phyloP scores from a whole-genome alignment of 257 asterid species.

The Capsicum chinense region DNA sequence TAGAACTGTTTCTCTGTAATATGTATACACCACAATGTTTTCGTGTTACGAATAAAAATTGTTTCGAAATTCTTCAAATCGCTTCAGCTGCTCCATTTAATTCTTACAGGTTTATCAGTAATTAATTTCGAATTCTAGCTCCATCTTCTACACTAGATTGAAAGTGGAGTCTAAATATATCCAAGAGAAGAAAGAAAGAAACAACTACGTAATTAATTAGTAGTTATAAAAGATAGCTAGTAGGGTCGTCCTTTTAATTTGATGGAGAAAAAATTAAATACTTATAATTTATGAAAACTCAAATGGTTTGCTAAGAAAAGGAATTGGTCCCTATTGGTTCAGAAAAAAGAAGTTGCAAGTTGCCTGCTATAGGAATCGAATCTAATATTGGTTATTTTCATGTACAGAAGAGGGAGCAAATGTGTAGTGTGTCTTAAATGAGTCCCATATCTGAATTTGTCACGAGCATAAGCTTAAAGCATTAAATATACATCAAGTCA shows the following conservation, averaged over 20 bases:
- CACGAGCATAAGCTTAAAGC: conserved; percentile 18
- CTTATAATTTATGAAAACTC: not conserved
- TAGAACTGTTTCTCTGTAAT: not conserved
- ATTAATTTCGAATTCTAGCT: not conserved
- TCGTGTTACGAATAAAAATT: not conserved
- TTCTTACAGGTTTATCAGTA: not conserved
- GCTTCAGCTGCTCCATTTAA: not conserved
- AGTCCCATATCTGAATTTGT: conserved; percentile 19
- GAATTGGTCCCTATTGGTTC: conserved; percentile 24
- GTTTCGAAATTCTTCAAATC: not conserved
- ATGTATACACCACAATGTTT: conserved; percentile 22
- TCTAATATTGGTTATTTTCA: conserved; percentile 28
- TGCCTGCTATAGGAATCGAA: not conserved
- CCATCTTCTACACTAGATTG: conserved; percentile 18
- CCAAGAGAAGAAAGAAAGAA: conserved; percentile 11
- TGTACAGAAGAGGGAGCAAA: not conserved
- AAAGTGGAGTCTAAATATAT: not conserved
- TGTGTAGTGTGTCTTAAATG: conserved; percentile 26
- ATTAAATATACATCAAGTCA: not conserved
- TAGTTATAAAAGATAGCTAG: not conserved
- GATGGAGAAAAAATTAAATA: not conserved
- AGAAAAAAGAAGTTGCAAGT: conserved; percentile 18
- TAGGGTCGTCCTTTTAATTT: not conserved
- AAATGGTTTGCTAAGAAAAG: conserved; percentile 7
- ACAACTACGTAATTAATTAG: not conserved